Conservation (phyloP, 148 eudicot species). For the Vaccinium darrowii region DNA sequence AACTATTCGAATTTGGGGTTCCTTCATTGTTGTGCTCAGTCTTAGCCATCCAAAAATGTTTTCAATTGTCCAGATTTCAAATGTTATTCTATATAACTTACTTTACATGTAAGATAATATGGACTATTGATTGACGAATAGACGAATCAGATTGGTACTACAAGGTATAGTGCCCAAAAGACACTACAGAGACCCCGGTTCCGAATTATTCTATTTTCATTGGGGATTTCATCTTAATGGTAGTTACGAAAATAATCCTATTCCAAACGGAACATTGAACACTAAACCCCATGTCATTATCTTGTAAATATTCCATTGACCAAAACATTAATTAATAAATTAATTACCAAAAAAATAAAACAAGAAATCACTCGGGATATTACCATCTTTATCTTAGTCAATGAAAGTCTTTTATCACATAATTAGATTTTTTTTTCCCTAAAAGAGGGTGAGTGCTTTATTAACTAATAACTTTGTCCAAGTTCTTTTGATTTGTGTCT, state of each 20-base stretch:
- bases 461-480: not conserved
- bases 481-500: not conserved
- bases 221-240: not conserved
- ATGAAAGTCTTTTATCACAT: too few species aligned
- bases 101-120: too few species aligned
- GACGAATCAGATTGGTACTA: too few species aligned
- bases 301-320: not conserved
- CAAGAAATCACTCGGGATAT: not conserved
- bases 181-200: too few species aligned
- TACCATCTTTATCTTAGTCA: not conserved
- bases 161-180: too few species aligned
- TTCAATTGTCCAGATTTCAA: too few species aligned
- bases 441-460: not conserved
- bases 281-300: not conserved
- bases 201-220: not conserved
- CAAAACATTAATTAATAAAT: not conserved
- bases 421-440: not conserved
- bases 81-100: too few species aligned
- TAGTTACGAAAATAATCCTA: not conserved
- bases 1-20: too few species aligned
- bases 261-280: not conserved
- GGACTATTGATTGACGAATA: too few species aligned
- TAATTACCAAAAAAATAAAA: not conserved
- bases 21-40: too few species aligned
- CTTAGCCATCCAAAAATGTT: too few species aligned